These are phyloP conservation scores for Orychophragmus violaceus DNA, from an alignment of 345 rosid genomes.

Conservation along the genomic window DNA sequence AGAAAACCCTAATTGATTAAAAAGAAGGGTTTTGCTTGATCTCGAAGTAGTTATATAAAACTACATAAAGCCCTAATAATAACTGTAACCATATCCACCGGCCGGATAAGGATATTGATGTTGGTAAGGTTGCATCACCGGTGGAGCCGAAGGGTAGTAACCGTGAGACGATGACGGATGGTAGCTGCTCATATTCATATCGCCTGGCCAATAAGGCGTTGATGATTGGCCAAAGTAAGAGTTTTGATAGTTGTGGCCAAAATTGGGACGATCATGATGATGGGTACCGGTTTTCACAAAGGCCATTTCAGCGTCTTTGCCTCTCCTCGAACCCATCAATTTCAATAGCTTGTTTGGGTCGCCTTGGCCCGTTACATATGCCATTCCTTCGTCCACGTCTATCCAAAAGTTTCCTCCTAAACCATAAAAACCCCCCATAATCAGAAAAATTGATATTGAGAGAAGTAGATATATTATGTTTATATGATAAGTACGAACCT, in stretches of 20 bases:
- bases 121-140: conserved; percentile 17
- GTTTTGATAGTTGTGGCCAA: neutral
- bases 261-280: neutral
- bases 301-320: conserved; percentile 24
- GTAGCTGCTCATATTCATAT: neutral
- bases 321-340: conserved; percentile 24
- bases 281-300: conserved; percentile 19
- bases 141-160: neutral
- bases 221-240: conserved; percentile 6
- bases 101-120: conserved; percentile 14
- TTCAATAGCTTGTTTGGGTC: conserved; percentile 26
- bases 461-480: neutral
- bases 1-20: conserved; percentile 4
- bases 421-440: neutral
- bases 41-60: neutral
- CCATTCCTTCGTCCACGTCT: conserved; percentile 32
- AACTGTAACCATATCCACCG: conserved; percentile 15
- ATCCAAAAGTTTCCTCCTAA: conserved; percentile 27
- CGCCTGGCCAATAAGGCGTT: neutral
- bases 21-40: conserved; percentile 13
- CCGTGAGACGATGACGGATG: neutral
- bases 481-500: neutral
- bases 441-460: neutral
- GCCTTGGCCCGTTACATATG: conserved; percentile 24
- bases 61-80: neutral